A percentile compares a stretch with the other conserved stretches of the same genome.
Evolutionary conservation across 2,329 filamentous ascomycete species (phyloP).

Genomic region (Colletotrichum nymphaeae): DNA sequence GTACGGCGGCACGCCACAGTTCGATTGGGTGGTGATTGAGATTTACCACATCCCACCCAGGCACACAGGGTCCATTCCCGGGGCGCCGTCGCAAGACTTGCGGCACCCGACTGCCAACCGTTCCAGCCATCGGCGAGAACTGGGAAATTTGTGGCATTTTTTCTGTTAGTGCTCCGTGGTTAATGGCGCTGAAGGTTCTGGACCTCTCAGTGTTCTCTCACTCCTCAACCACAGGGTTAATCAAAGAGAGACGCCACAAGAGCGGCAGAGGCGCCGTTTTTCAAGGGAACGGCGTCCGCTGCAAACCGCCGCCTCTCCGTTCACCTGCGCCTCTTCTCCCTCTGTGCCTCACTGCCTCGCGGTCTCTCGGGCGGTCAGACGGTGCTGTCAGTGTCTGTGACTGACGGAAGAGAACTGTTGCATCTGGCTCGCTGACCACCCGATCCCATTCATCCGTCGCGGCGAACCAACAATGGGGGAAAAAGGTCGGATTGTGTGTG

Average conservation of each 20-base stretch:
- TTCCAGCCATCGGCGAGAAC: neutral
- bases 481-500: neutral
- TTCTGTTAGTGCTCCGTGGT: neutral
- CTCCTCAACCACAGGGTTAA: neutral
- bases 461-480: neutral
- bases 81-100: neutral
- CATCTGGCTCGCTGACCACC: neutral
- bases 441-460: neutral
- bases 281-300: neutral
- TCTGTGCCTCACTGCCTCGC: neutral
- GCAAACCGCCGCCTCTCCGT: neutral
- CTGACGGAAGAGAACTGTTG: neutral
- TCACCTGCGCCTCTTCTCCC: neutral
- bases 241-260: neutral
- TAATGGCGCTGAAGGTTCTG: neutral
- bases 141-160: neutral
- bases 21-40: neutral
- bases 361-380: neutral
- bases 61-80: neutral
- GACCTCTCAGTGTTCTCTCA: neutral
- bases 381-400: neutral
- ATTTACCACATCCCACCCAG: neutral
- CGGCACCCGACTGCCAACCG: neutral
- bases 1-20: neutral
- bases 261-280: conserved; percentile 6